A percentile compares a stretch with the other conserved stretches of the same genome.
phyloP scores from a whole-genome alignment of 2,329 filamentous ascomycete species.

The Aureobasidium leucospermi region DNA sequence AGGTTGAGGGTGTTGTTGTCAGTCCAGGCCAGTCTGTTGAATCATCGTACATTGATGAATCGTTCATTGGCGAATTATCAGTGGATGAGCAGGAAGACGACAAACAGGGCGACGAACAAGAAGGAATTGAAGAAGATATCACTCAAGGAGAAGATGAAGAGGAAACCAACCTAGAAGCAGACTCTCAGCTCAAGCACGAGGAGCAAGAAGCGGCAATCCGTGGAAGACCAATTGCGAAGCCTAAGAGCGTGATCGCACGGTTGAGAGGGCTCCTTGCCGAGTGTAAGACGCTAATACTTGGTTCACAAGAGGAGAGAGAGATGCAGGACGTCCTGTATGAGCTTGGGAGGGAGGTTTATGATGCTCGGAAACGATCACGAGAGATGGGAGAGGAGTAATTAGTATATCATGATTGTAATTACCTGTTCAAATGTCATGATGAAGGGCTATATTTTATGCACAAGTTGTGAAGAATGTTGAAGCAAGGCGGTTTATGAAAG shows the following conservation, averaged over 20 bases:
- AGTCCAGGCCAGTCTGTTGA: background rate
- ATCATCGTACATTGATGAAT: background rate
- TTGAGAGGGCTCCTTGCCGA: slow-evolving; percentile 52
- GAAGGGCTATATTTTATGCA: background rate
- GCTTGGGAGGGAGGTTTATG: slow-evolving; percentile 65
- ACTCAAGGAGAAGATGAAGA: background rate
- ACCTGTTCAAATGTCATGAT: background rate
- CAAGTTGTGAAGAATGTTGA: background rate
- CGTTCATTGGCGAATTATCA: background rate
- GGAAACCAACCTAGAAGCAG: background rate
- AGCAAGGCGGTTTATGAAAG: background rate
- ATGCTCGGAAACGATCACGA: slow-evolving; percentile 45
- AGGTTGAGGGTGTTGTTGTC: background rate
- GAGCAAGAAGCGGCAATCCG: slow-evolving; percentile 20
- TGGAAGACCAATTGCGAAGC: slow-evolving; percentile 30
- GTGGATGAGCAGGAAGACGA: background rate
- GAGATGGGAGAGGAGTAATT: background rate
- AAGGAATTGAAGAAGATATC: background rate
- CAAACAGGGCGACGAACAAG: background rate
- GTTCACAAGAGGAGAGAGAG: slow-evolving; percentile 57
- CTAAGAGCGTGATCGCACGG: slow-evolving; percentile 46
- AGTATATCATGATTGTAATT: background rate
- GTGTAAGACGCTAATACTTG: slow-evolving; percentile 49
- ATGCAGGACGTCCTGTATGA: slow-evolving; percentile 76
- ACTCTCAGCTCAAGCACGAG: slow-evolving; percentile 11